These are phyloP conservation scores for Coemansia sp. DNA, from an alignment of 192 early-diverging fungal genomes.

Conservation along the genomic window DNA sequence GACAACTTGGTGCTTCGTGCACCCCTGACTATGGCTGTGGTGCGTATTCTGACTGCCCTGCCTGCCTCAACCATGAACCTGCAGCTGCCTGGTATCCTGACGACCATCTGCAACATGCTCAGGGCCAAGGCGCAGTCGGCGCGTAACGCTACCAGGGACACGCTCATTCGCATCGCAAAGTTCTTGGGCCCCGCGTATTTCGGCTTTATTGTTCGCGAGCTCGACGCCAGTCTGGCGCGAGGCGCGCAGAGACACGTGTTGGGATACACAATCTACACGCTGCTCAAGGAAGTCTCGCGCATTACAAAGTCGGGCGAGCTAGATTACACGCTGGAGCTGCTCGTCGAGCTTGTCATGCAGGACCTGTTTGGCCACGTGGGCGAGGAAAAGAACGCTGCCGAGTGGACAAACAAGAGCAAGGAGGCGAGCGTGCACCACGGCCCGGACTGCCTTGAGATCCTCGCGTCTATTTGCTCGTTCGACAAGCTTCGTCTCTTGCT, in stretches of 20 bases:
- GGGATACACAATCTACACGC: constrained; percentile 84
- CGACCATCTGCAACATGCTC: constrained; percentile 83
- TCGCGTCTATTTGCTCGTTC: constrained; percentile 69
- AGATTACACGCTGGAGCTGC: constrained; percentile 70
- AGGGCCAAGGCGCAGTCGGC: constrained; percentile 72
- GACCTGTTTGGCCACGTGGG: constrained; percentile 93
- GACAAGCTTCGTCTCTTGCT: constrained; percentile 67
- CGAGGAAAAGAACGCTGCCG: constrained; percentile 85
- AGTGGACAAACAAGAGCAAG: constrained; percentile 83
- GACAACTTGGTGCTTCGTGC: constrained; percentile 76
- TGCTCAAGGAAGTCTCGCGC: constrained; percentile 68
- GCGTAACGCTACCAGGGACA: constrained; percentile 81
- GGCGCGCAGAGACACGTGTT: constrained; percentile 94
- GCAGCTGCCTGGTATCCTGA: constrained; percentile 85
- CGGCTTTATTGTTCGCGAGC: constrained; percentile 83
- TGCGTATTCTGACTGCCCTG: constrained; percentile 75
- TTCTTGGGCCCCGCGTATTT: constrained; percentile 83
- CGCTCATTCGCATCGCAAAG: constrained; percentile 78
- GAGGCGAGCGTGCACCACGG: constrained; percentile 85
- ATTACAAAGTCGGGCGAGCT: constrained; percentile 62
- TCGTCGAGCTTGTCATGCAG: constrained; percentile 72
- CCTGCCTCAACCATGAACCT: constrained; percentile 69
- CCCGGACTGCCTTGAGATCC: constrained; percentile 82
- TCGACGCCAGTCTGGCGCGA: constrained; percentile 67
- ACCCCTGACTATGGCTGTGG: constrained; percentile 82